These are phyloP conservation scores for Hura crepitans DNA, from an alignment of 441 rosid species.

Conservation along the genomic window DNA sequence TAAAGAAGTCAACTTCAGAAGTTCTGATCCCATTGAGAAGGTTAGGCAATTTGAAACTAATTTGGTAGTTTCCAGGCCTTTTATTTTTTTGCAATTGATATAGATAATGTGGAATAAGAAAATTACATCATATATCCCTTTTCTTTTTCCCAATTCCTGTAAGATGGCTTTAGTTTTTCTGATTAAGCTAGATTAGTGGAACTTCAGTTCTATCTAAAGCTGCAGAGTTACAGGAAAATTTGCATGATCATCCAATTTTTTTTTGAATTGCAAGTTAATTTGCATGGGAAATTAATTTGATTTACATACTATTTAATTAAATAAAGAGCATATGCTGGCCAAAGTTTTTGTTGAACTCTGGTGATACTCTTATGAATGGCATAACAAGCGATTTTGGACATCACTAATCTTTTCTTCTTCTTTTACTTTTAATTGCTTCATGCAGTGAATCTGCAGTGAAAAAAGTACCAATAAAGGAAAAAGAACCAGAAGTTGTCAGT, in stretches of 20 bases:
- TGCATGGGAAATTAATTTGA: background rate
- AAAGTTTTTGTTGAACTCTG: constrained; percentile 2
- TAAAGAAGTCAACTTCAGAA: constrained; percentile 27
- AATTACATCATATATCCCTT: background rate
- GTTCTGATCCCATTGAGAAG: constrained; percentile 27
- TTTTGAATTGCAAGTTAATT: background rate
- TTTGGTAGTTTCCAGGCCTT: background rate
- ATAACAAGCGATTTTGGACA: background rate
- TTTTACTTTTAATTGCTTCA: constrained; percentile 15
- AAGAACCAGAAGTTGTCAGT: constrained; percentile 34
- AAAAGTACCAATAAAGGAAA: constrained; percentile 29
- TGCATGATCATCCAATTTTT: too few species aligned
- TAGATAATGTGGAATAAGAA: background rate
- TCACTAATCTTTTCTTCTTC: background rate
- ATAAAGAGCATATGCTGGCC: background rate
- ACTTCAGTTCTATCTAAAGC: background rate
- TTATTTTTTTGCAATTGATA: background rate
- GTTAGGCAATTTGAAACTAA: constrained; percentile 31
- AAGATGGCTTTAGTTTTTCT: background rate
- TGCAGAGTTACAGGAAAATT: background rate
- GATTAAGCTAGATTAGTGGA: background rate
- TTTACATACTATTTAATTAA: background rate
- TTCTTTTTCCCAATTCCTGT: background rate
- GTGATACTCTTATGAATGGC: background rate
- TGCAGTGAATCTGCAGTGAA: constrained; percentile 31